Evolutionary conservation across 768 basidiomycete species (phyloP), one percentile per base, ranked within the genome.

Genomic region (Suillus tomentosus): DNA sequence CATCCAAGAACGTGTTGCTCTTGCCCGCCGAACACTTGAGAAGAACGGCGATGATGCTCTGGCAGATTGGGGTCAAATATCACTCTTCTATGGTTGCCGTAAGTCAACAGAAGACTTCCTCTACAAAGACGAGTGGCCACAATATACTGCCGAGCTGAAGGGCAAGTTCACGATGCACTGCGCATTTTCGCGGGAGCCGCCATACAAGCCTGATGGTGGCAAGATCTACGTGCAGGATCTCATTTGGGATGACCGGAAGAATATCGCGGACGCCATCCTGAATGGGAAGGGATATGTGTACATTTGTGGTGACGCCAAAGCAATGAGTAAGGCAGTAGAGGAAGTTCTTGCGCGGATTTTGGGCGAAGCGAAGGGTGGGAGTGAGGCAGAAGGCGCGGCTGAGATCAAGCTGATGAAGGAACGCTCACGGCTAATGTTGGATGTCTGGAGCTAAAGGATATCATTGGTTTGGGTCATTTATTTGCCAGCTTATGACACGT

Each of bases 171-270:
- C 83, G 65, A 83, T 99, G 80, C 90, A 92, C 75, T 83, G 82
- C 67, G 94, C 97, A 5, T 94, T 98, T 82, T 98, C 96, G 48
- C 91, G 95, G 60, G 90, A 96, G 70, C 80, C 82, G 63, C 87
- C 87, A n/a, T 92, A 85, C 81, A 93, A 91, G 76, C 85, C 92
- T 6, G 94, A 95, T 68, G 92, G 95, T 31, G 82, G 91, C 82
- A 99, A 99, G 83, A 93, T 96, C 72, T 99, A 99, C 79, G 97
- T 99, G n/a, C 97, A 99, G 79, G 95, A 99, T 77, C 81, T 98
- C 64, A 79, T 99, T 13, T 95, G 91, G 92, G 87, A 98, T 58
- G 87, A 94, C 73, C 83, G 88, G 62, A 88, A 88, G 75, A 84
- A 87, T 63, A 84, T 99, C 61, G 92, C 91, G 11, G 89, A 96